Evolutionary conservation across 768 basidiomycete genomes (phyloP).

Genomic region (Tylopilus intermedius): DNA sequence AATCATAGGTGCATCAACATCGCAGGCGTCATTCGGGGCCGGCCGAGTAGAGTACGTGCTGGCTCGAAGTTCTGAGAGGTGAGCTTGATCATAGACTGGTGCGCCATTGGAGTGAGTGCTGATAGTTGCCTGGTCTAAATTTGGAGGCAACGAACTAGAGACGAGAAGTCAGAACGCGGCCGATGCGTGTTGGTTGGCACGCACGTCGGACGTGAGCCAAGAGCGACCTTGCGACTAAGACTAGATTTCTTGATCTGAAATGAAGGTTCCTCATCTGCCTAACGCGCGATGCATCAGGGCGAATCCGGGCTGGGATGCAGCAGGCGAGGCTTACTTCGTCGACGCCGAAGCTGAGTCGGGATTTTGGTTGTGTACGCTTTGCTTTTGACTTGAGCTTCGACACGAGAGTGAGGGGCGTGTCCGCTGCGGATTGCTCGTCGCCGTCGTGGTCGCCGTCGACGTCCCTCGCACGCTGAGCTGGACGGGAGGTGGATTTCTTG

Average conservation of each 20-base stretch:
- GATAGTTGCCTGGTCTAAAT: conserved; percentile 54
- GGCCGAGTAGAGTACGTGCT: conserved; percentile 60
- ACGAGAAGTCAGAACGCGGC: conserved; percentile 11
- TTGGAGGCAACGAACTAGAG: conserved; percentile 37
- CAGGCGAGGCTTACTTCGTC: conserved; percentile 48
- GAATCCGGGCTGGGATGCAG: conserved; percentile 5
- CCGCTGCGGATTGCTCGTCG: not conserved
- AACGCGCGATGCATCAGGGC: conserved; percentile 25
- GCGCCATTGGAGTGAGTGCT: conserved; percentile 40
- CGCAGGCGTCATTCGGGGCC: conserved; percentile 36
- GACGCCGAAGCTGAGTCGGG: conserved; percentile 74
- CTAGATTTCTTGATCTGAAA: conserved; percentile 81
- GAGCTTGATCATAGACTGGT: conserved; percentile 66
- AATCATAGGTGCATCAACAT: conserved; percentile 45
- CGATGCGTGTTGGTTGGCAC: conserved; percentile 6
- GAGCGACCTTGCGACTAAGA: conserved; percentile 60
- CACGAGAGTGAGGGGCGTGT: conserved; percentile 58
- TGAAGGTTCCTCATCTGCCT: conserved; percentile 58
- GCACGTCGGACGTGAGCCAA: conserved; percentile 53
- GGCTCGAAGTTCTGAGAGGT: conserved; percentile 75
- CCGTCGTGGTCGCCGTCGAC: conserved; percentile 31
- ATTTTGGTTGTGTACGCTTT: conserved; percentile 61
- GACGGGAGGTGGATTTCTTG: conserved; percentile 40
- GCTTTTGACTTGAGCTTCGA: conserved; percentile 67
- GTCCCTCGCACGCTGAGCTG: conserved; percentile 38